Evolutionary conservation across 371 early-diverging fungal species (phyloP).

Genomic region (Mucor saturninus): DNA sequence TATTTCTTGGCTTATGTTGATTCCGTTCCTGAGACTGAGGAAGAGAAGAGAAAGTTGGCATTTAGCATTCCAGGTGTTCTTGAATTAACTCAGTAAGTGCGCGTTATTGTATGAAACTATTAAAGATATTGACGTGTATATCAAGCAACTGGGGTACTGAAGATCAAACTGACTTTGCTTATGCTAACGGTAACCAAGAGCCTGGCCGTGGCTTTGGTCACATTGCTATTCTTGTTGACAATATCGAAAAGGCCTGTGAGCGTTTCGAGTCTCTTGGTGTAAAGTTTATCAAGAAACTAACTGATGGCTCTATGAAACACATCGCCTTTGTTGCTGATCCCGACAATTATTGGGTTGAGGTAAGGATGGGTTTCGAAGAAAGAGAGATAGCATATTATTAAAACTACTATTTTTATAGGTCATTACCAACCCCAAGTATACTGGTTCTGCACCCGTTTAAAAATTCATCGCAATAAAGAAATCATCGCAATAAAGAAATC

Average conservation of each 20-base stretch:
- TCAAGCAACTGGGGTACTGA: constrained; percentile 88
- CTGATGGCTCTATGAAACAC: constrained; percentile 81
- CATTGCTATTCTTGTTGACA: constrained; percentile 80
- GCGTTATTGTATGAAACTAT: not conserved
- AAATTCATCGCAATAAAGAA: not conserved
- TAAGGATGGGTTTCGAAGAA: not conserved
- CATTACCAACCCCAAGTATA: constrained; percentile 16
- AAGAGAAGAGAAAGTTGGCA: constrained; percentile 59
- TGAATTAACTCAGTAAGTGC: constrained; percentile 81
- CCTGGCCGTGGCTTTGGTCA: constrained; percentile 80
- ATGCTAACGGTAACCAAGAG: constrained; percentile 81
- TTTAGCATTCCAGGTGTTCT: constrained; percentile 77
- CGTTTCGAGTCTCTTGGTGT: constrained; percentile 76
- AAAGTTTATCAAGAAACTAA: constrained; percentile 77
- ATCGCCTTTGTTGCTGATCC: constrained; percentile 91
- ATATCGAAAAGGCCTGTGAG: constrained; percentile 79
- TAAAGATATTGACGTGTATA: not conserved
- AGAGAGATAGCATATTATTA: not conserved
- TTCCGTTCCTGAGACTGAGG: constrained; percentile 49
- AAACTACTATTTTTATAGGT: constrained; percentile 2
- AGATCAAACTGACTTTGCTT: constrained; percentile 66
- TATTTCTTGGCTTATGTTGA: constrained; percentile 77
- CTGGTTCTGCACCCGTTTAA: constrained; percentile 18
- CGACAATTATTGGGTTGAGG: constrained; percentile 87
- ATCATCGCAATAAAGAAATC: not conserved